Conservation (phyloP, 2,329 filamentous ascomycete species). For the Fusarium sp. region DNA sequence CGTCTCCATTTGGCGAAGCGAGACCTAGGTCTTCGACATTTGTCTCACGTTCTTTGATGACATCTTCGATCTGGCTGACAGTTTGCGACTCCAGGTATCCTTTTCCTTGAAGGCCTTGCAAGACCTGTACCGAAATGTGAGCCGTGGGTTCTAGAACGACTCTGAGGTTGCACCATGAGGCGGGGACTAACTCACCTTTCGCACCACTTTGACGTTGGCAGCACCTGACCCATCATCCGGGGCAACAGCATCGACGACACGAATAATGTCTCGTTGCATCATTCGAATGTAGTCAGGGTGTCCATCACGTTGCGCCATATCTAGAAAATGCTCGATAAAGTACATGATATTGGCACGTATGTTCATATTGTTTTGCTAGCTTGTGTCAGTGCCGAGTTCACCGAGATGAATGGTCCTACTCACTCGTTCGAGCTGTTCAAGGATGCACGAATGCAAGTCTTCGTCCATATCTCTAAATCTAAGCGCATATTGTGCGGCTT, state of each 20-base stretch:
- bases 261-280: slow-evolving; percentile 93
- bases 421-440: slow-evolving; percentile 92
- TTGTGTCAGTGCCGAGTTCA: slow-evolving; percentile 17
- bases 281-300: slow-evolving; percentile 88
- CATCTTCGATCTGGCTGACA: slow-evolving; percentile 83
- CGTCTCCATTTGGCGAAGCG: slow-evolving; percentile 62
- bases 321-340: slow-evolving; percentile 95
- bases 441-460: slow-evolving; percentile 95
- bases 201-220: slow-evolving; percentile 92
- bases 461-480: slow-evolving; percentile 96
- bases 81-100: slow-evolving; percentile 79
- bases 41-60: slow-evolving; percentile 82
- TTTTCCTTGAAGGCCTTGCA: slow-evolving; percentile 77
- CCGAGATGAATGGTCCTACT: slow-evolving; percentile 3
- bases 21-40: slow-evolving; percentile 67
- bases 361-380: slow-evolving; percentile 87
- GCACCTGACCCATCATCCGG: slow-evolving; percentile 88
- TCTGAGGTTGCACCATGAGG: not conserved
- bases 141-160: slow-evolving; percentile 12
- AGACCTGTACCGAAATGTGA: slow-evolving; percentile 61
- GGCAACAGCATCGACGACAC: slow-evolving; percentile 91
- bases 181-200: slow-evolving; percentile 69
- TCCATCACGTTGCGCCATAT: slow-evolving; percentile 81
- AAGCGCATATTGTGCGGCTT: slow-evolving; percentile 93
- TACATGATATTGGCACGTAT: slow-evolving; percentile 99